These are phyloP conservation scores for Chamaecrista fasciculata DNA, from an alignment of 306 rosid genomes.

Conservation along the genomic window DNA sequence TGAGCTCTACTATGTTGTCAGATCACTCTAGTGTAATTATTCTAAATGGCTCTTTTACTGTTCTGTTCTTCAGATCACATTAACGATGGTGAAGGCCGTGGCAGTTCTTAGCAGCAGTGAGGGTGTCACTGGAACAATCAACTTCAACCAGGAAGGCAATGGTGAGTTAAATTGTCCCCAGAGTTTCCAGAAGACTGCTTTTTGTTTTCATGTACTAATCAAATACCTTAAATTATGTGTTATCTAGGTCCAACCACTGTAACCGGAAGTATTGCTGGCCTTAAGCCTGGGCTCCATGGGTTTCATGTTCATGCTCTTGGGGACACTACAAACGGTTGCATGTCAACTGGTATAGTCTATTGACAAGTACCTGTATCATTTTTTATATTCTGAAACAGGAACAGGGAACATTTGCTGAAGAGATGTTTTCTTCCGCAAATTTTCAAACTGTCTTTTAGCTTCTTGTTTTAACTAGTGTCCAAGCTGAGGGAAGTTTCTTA, in stretches of 20 bases:
- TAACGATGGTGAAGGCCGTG: constrained; percentile 83
- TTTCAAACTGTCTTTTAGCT: neutral
- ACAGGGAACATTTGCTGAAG: neutral
- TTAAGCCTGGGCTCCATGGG: constrained; percentile 89
- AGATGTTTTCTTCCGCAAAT: neutral
- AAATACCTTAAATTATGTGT: neutral
- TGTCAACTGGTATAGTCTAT: constrained; percentile 75
- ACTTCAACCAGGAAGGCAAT: constrained; percentile 70
- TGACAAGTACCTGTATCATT: neutral
- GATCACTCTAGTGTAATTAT: neutral
- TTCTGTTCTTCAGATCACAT: constrained; percentile 71
- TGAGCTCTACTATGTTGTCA: neutral
- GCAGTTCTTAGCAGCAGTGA: constrained; percentile 75
- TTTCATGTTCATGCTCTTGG: constrained; percentile 97
- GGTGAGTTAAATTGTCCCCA: constrained; percentile 41
- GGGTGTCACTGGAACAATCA: constrained; percentile 64
- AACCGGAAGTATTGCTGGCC: constrained; percentile 74
- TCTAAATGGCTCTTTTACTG: constrained; percentile 28
- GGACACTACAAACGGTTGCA: constrained; percentile 97
- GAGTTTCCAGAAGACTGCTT: neutral
- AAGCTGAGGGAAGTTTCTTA: neutral
- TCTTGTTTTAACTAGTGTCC: neutral
- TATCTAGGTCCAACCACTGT: constrained; percentile 75
- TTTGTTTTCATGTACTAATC: neutral
- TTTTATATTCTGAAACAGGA: neutral